Conservation (phyloP, 176 grass and related monocot genomes). For the Aegilops umbellulata region DNA sequence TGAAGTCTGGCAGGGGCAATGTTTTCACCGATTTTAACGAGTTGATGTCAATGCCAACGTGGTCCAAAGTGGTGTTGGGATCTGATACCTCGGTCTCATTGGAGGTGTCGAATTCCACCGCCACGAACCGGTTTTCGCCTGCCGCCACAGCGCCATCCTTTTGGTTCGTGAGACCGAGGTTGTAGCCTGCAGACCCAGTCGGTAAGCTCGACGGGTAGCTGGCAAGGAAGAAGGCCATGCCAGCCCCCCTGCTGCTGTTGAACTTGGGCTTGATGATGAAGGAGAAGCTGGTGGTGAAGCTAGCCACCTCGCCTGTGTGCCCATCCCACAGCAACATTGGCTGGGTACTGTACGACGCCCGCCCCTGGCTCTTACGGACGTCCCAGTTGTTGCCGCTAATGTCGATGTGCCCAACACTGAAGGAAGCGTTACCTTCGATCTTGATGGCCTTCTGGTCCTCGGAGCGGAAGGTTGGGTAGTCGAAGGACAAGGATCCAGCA, state of each 20-base stretch:
- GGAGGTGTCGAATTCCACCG: constrained; percentile 33
- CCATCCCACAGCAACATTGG: constrained; percentile 24
- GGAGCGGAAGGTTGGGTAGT: not conserved
- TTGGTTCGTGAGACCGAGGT: constrained; percentile 1
- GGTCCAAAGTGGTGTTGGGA: not conserved
- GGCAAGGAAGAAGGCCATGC: constrained; percentile 35
- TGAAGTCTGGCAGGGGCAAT: not conserved
- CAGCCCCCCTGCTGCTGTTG: constrained; percentile 5
- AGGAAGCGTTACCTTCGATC: not conserved
- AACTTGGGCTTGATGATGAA: not conserved
- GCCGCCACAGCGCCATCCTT: not conserved
- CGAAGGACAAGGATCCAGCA: not conserved
- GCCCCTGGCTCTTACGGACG: not conserved
- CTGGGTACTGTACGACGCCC: not conserved
- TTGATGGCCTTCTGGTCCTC: not conserved
- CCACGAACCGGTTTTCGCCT: constrained; percentile 11
- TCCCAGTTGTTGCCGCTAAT: not conserved
- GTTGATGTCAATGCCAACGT: constrained; percentile 16
- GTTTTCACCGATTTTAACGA: not conserved
- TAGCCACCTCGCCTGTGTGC: constrained; percentile 12
- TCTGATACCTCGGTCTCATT: not conserved
- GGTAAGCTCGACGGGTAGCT: constrained; percentile 14
- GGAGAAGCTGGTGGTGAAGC: constrained; percentile 31
- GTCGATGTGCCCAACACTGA: not conserved
- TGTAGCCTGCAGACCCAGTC: not conserved